Percentiles rank a stretch among this genome's conserved stretches.
These are phyloP conservation scores for Petrea volubilis DNA, from an alignment of 257 asterid species.

Conservation along the genomic window DNA sequence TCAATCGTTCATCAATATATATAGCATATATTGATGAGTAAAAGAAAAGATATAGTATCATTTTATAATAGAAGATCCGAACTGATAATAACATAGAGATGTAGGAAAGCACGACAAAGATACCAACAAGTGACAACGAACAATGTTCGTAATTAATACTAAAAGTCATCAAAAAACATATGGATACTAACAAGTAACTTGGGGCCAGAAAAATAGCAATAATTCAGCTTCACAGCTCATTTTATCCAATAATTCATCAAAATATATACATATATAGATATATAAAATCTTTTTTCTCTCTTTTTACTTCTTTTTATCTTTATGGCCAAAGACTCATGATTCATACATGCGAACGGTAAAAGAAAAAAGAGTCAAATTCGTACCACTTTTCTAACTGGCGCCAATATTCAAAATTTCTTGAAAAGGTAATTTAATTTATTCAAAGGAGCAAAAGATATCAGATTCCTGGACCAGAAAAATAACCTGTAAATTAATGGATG, in stretches of 20 bases:
- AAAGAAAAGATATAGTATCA: no score
- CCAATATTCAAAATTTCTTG: constrained; percentile 28
- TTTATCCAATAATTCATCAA: constrained; percentile 14
- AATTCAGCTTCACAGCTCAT: constrained; percentile 23
- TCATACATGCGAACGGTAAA: constrained; percentile 24
- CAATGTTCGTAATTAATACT: no score
- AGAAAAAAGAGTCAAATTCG: constrained; percentile 33
- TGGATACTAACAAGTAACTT: not conserved
- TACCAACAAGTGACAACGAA: no score
- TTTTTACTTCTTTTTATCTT: constrained; percentile 28
- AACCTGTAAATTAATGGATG: not conserved
- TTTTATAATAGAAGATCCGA: no score
- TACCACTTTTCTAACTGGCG: constrained; percentile 29
- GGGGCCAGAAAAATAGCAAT: not conserved
- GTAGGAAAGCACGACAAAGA: no score
- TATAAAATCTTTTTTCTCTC: constrained; percentile 22
- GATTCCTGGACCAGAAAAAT: constrained; percentile 20
- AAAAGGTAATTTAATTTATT: constrained; percentile 22
- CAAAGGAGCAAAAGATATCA: constrained; percentile 25
- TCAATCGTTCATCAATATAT: no score
- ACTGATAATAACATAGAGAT: no score
- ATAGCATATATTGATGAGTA: no score
- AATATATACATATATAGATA: constrained; percentile 16
- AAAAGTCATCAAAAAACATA: not conserved
- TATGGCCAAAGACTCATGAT: constrained; percentile 38